Evolutionary conservation across 1,284 basidiomycete species (phyloP).

Genomic region (Sporisorium exsertum): DNA sequence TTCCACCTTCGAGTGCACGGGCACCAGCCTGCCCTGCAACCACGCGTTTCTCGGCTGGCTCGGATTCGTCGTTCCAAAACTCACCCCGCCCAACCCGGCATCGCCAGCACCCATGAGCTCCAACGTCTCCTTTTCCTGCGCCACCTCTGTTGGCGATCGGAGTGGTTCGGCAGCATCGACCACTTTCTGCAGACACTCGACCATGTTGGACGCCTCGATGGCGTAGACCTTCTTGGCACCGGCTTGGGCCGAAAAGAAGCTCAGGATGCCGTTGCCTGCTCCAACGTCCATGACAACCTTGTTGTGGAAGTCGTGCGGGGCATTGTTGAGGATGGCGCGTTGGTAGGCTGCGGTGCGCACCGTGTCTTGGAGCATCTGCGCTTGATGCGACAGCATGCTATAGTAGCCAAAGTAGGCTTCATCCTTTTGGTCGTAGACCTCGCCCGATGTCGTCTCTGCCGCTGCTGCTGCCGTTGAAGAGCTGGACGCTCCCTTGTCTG

Average conservation of each 20-base stretch:
- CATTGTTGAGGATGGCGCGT: conserved; percentile 59
- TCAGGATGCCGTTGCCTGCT: conserved; percentile 73
- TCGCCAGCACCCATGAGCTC: conserved; percentile 44
- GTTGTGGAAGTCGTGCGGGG: conserved; percentile 45
- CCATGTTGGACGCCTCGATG: conserved; percentile 72
- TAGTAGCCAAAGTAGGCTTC: conserved; percentile 67
- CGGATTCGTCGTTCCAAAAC: conserved; percentile 27
- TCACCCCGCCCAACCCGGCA: conserved; percentile 5
- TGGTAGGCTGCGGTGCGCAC: conserved; percentile 65
- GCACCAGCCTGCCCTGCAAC: conserved; percentile 49
- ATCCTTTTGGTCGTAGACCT: conserved; percentile 61
- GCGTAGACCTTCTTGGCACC: conserved; percentile 72
- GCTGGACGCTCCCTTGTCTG: conserved; percentile 6
- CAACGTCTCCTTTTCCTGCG: conserved; percentile 42
- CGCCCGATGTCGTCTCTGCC: background rate
- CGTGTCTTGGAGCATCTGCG: conserved; percentile 66
- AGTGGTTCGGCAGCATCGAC: conserved; percentile 47
- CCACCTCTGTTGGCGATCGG: conserved; percentile 46
- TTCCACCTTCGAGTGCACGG: conserved; percentile 61
- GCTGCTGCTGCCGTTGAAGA: conserved; percentile 1
- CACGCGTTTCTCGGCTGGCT: conserved; percentile 49
- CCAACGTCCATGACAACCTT: conserved; percentile 71
- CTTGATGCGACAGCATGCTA: conserved; percentile 64
- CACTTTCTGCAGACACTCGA: conserved; percentile 71
- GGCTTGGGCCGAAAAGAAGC: conserved; percentile 72